phyloP scores from a whole-genome alignment of 208 protist genomes.

The Trypanosoma caninum region DNA sequence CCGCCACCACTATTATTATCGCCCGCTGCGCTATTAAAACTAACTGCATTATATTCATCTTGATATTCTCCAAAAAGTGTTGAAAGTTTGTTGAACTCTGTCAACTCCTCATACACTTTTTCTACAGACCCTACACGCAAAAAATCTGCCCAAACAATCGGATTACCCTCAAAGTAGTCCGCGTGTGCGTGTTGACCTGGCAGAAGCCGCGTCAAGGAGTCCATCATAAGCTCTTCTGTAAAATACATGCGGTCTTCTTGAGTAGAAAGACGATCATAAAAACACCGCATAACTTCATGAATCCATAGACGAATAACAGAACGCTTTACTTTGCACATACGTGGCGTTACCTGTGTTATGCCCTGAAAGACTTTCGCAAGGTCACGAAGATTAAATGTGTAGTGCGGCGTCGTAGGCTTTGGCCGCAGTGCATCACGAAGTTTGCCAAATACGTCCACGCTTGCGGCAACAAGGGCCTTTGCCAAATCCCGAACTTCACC shows the following conservation, averaged over 20 bases:
- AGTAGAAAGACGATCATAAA: conserved; percentile 97
- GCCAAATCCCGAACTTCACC: conserved; percentile 73
- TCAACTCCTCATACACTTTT: conserved; percentile 87
- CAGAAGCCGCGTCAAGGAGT: conserved; percentile 65
- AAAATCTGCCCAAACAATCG: conserved; percentile 95
- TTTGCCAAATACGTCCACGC: conserved; percentile 91
- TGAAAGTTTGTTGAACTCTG: conserved; percentile 64
- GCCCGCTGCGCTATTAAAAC: conserved; percentile 26
- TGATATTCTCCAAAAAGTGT: conserved; percentile 89
- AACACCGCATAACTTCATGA: conserved; percentile 96
- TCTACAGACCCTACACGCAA: conserved; percentile 83
- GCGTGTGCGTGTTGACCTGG: conserved; percentile 53
- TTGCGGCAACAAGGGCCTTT: conserved; percentile 75
- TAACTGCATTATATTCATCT: conserved; percentile 92
- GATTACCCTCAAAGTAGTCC: conserved; percentile 61
- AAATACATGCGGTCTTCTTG: conserved; percentile 91
- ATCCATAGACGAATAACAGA: conserved; percentile 89
- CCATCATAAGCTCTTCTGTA: conserved; percentile 88
- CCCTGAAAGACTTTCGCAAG: conserved; percentile 96
- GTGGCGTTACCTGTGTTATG: conserved; percentile 90
- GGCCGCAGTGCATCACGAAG: conserved; percentile 91
- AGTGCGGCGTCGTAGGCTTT: conserved; percentile 96
- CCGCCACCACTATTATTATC: conserved; percentile 31
- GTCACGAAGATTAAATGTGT: conserved; percentile 99
- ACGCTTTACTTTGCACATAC: conserved; percentile 63